Percentiles rank a stretch among this genome's conserved stretches.
These are phyloP conservation scores for Suhomyces prunicola DNA, from an alignment of 805 yeast species.

Conservation along the genomic window DNA sequence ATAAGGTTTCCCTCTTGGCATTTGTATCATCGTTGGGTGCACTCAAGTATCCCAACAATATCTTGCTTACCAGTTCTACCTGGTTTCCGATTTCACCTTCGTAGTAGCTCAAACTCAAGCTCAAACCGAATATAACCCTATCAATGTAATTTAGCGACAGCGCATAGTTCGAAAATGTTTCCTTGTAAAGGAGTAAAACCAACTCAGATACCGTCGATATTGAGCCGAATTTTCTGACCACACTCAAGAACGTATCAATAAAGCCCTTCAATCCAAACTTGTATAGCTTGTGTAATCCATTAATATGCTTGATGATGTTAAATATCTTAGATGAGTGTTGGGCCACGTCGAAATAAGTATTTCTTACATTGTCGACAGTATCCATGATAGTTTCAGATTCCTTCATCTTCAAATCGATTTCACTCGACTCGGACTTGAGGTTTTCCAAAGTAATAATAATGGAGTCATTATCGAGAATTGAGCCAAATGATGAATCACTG, in stretches of 20 bases:
- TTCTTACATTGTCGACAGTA: slow-evolving; percentile 48
- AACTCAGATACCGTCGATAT: slow-evolving; percentile 21
- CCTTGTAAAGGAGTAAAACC: slow-evolving; percentile 40
- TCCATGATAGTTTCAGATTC: slow-evolving; percentile 56
- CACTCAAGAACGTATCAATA: slow-evolving; percentile 15
- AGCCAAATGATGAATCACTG: slow-evolving; percentile 50
- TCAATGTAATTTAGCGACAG: slow-evolving; percentile 47
- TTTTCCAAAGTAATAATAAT: slow-evolving; percentile 58
- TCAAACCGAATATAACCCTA: slow-evolving; percentile 41
- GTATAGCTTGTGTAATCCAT: slow-evolving; percentile 50
- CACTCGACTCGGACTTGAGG: slow-evolving; percentile 60
- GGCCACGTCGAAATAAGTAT: slow-evolving; percentile 54
- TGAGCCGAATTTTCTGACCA: slow-evolving; percentile 15
- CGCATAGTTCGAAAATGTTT: slow-evolving; percentile 44
- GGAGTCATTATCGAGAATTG: slow-evolving; percentile 64
- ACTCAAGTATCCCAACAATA: not conserved
- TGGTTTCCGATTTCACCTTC: slow-evolving; percentile 21
- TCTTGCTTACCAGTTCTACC: slow-evolving; percentile 8
- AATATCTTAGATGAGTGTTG: slow-evolving; percentile 50
- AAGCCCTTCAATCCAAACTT: slow-evolving; percentile 48
- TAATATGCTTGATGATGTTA: slow-evolving; percentile 37
- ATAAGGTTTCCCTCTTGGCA: not conserved
- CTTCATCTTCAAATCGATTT: slow-evolving; percentile 49
- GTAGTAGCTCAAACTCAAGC: slow-evolving; percentile 29
- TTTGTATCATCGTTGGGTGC: not conserved